Evolutionary conservation across 2,329 filamentous ascomycete species (phyloP).

Genomic region (Diaporthe eres): DNA sequence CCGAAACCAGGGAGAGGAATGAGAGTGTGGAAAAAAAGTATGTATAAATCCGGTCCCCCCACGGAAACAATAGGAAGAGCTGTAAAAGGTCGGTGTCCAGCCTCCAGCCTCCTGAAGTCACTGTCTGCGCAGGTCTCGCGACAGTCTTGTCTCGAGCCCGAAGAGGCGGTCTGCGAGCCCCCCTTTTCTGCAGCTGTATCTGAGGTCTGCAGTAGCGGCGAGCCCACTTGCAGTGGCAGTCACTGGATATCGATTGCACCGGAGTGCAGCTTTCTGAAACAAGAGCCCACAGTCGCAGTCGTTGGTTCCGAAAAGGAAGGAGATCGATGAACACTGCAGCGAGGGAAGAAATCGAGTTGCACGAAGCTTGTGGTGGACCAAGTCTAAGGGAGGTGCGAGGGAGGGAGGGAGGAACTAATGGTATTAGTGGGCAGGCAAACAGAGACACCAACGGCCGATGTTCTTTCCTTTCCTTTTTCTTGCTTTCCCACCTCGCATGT

Average conservation of each 20-base stretch:
- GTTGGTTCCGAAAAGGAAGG: neutral
- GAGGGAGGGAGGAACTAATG: neutral
- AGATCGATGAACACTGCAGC: neutral
- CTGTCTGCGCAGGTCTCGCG: neutral
- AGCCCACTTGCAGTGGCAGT: constrained; percentile 1
- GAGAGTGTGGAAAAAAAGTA: neutral
- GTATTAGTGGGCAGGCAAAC: neutral
- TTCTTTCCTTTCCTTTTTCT: neutral
- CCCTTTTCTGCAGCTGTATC: constrained; percentile 11
- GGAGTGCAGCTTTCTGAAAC: constrained; percentile 19
- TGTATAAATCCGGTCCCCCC: constrained; percentile 13
- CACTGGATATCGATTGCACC: neutral
- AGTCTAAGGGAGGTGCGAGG: neutral
- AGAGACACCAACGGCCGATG: neutral
- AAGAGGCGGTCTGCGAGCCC: constrained; percentile 35
- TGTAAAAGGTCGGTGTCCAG: constrained; percentile 1
- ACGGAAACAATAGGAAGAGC: neutral
- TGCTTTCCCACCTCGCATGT: neutral
- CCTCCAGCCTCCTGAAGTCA: constrained; percentile 23
- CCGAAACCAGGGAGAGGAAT: neutral
- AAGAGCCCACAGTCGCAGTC: constrained; percentile 2
- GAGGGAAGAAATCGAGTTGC: neutral
- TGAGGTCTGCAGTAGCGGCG: constrained; percentile 10
- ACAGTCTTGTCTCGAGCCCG: neutral
- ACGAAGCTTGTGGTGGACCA: neutral